Percentiles rank a stretch among this genome's conserved stretches.
Evolutionary conservation across 805 yeast species (phyloP).

Genomic region (Blastobotrys chiropterorum): DNA sequence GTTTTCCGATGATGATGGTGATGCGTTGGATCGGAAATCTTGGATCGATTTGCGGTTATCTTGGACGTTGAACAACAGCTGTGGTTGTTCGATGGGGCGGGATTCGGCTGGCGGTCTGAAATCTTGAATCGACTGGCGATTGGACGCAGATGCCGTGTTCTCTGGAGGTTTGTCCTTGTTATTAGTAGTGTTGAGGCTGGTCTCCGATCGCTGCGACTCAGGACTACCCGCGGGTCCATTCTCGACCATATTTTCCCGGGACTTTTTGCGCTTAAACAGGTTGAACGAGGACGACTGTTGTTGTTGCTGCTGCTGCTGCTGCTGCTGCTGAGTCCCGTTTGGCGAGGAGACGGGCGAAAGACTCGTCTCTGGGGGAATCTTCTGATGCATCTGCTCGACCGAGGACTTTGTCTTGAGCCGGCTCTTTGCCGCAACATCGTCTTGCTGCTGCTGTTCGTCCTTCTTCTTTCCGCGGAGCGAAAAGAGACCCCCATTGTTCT

Average conservation of each 20-base stretch:
- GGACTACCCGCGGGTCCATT: not conserved
- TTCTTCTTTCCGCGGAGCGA: not conserved
- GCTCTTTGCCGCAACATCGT: conserved; percentile 17
- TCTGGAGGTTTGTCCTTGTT: too few relatives aligned
- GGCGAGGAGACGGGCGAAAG: not conserved
- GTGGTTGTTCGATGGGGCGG: too few relatives aligned
- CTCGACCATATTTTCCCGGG: conserved; percentile 7
- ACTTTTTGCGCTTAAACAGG: conserved; percentile 15
- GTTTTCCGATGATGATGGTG: too few relatives aligned
- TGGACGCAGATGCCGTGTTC: too few relatives aligned
- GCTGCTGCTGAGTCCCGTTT: conserved; percentile 2
- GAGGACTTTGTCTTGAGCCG: conserved; percentile 19
- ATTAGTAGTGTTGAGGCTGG: too few relatives aligned
- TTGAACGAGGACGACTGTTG: conserved; percentile 14
- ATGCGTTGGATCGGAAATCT: not conserved
- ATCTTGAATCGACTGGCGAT: not conserved
- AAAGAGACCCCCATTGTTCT: not conserved
- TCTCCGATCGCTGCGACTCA: not conserved
- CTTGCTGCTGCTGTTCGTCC: conserved; percentile 1
- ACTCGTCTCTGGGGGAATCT: conserved; percentile 1
- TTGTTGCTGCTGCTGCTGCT: not conserved
- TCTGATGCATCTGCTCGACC: conserved; percentile 17
- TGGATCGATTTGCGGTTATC: not conserved
- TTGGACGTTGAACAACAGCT: too few relatives aligned
- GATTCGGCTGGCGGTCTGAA: not conserved